Conservation (phyloP, 2,329 filamentous ascomycete genomes). For the Trichoderma sp. region DNA sequence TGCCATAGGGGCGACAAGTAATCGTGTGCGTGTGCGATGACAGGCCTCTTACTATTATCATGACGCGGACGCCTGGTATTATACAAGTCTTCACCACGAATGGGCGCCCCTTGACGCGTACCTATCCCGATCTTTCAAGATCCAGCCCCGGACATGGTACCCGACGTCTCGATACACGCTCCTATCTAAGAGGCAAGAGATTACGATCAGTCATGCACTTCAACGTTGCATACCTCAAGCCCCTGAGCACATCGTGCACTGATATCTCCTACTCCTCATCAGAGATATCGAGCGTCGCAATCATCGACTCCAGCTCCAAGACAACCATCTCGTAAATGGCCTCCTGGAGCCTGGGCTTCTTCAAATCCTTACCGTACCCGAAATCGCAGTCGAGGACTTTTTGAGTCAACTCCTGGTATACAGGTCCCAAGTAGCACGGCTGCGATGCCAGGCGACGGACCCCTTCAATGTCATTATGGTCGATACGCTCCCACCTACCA, state of each 20-base stretch:
- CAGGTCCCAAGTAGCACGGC: not conserved
- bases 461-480: not conserved
- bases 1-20: too few relatives aligned
- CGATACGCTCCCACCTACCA: conserved; percentile 7
- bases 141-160: too few relatives aligned
- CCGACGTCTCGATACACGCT: too few relatives aligned
- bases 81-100: not conserved
- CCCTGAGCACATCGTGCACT: too few relatives aligned
- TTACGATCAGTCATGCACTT: too few relatives aligned
- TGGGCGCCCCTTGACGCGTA: not conserved
- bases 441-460: conserved; percentile 15
- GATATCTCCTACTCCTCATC: not conserved
- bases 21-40: too few relatives aligned
- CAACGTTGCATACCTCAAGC: too few relatives aligned
- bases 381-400: conserved; percentile 18
- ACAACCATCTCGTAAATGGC: conserved; percentile 3
- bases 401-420: conserved; percentile 6
- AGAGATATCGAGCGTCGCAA: conserved; percentile 10
- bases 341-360: conserved; percentile 12
- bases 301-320: conserved; percentile 11
- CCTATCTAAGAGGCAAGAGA: too few relatives aligned
- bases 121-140: not conserved
- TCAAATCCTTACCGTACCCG: conserved; percentile 12
- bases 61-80: not conserved
- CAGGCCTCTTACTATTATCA: not conserved